These are phyloP conservation scores for Candida yuanshanica DNA, from an alignment of 805 yeast genomes.

Conservation along the genomic window DNA sequence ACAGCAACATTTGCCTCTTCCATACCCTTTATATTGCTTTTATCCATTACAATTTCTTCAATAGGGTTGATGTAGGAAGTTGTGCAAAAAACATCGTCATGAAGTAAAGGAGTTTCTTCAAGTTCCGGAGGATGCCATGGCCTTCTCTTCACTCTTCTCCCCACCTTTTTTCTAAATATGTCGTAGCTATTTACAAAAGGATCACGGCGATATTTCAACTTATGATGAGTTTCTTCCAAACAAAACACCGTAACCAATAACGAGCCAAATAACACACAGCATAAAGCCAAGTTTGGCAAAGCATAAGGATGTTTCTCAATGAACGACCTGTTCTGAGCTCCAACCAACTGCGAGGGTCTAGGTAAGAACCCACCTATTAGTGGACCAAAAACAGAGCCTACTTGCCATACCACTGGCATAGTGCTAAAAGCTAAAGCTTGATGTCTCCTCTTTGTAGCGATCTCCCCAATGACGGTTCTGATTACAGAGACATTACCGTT, in stretches of 20 bases:
- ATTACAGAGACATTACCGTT: constrained; percentile 16
- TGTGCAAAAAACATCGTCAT: background rate
- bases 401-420: constrained; percentile 14
- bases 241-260: constrained; percentile 10
- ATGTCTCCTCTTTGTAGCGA: constrained; percentile 13
- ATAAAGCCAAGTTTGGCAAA: constrained; percentile 12
- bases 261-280: constrained; percentile 4
- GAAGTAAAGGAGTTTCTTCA: background rate
- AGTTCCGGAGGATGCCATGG: background rate
- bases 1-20: too few species aligned
- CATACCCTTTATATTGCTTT: too few species aligned
- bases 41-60: background rate
- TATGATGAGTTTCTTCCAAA: constrained; percentile 16
- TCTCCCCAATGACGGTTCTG: constrained; percentile 14
- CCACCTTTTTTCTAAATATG: background rate
- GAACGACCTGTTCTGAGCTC: background rate
- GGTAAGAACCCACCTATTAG: constrained; percentile 13
- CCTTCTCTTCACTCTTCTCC: constrained; percentile 1
- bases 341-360: background rate
- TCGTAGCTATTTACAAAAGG: constrained; percentile 13
- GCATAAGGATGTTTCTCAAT: constrained; percentile 12
- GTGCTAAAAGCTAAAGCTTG: constrained; percentile 17
- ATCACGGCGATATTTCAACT: constrained; percentile 13
- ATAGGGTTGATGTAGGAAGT: background rate
- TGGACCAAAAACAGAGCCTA: constrained; percentile 15